Evolutionary conservation across 2,329 filamentous ascomycete species (phyloP).

Genomic region (Periglandula ipomoeae): DNA sequence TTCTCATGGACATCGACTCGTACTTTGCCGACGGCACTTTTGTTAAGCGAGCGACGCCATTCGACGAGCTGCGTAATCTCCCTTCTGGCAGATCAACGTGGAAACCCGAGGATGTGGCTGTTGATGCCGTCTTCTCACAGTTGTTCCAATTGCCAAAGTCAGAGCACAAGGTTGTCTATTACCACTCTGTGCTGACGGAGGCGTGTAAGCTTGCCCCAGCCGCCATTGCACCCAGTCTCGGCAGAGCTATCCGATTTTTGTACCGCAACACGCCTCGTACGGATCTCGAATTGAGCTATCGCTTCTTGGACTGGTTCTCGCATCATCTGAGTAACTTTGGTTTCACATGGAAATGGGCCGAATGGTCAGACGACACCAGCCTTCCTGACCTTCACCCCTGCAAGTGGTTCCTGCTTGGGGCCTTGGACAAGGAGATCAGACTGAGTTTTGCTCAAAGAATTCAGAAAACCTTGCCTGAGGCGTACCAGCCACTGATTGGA

Average conservation of each 20-base stretch:
- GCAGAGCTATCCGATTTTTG: slow-evolving; percentile 83
- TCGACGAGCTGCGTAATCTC: slow-evolving; percentile 73
- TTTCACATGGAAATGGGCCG: slow-evolving; percentile 98
- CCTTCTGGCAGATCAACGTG: slow-evolving; percentile 63
- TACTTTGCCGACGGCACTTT: slow-evolving; percentile 89
- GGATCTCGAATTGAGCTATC: slow-evolving; percentile 76
- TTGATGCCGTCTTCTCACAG: slow-evolving; percentile 97
- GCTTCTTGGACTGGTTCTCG: slow-evolving; percentile 95
- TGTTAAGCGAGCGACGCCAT: slow-evolving; percentile 84
- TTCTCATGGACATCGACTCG: slow-evolving; percentile 87
- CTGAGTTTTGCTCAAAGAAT: slow-evolving; percentile 94
- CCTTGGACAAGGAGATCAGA: slow-evolving; percentile 92
- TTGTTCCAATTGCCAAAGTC: slow-evolving; percentile 78
- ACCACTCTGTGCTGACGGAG: slow-evolving; percentile 90
- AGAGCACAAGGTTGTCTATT: slow-evolving; percentile 93
- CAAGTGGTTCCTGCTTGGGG: slow-evolving; percentile 87
- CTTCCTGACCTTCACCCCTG: slow-evolving; percentile 71
- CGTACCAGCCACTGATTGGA: slow-evolving; percentile 72
- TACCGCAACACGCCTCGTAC: slow-evolving; percentile 75
- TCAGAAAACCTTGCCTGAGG: slow-evolving; percentile 80
- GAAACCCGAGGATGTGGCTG: slow-evolving; percentile 95
- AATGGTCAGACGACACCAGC: slow-evolving; percentile 84
- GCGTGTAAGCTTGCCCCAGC: slow-evolving; percentile 92
- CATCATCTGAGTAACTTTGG: slow-evolving; percentile 98
- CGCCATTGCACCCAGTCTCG: slow-evolving; percentile 90